Conservation (phyloP, 2,329 filamentous ascomycete species). For the Cladosporium sp. region DNA sequence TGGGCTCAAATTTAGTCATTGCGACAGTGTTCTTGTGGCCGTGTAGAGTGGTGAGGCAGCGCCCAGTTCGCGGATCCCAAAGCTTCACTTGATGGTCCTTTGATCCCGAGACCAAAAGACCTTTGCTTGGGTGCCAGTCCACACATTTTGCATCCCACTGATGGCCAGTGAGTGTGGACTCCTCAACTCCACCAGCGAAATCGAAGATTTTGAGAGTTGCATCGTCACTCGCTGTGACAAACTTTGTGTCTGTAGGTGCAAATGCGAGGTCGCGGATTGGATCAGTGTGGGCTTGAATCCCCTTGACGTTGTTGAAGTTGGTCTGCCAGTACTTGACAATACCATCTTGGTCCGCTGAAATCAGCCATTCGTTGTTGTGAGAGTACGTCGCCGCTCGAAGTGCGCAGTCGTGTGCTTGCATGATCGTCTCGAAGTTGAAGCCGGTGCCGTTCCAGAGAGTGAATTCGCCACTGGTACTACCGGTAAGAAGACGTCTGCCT, state of each 20-base stretch:
- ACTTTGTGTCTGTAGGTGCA: constrained; percentile 90
- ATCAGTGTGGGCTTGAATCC: constrained; percentile 84
- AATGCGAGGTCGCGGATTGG: constrained; percentile 90
- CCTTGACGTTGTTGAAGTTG: constrained; percentile 98
- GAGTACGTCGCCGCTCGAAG: constrained; percentile 84
- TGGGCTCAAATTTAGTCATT: constrained; percentile 87
- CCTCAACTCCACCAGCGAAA: constrained; percentile 80
- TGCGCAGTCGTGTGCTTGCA: constrained; percentile 91
- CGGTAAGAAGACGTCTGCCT: constrained; percentile 83
- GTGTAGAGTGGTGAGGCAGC: constrained; percentile 88
- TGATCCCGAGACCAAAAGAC: constrained; percentile 88
- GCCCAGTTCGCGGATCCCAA: constrained; percentile 91
- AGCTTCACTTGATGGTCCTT: constrained; percentile 98
- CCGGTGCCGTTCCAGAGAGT: constrained; percentile 98
- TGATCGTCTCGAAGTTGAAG: constrained; percentile 99
- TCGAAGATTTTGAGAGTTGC: constrained; percentile 93
- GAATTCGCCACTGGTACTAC: constrained; percentile 94
- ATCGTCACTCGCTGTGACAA: constrained; percentile 93
- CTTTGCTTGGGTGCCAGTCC: constrained; percentile 96
- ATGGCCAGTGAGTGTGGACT: constrained; percentile 84
- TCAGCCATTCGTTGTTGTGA: constrained; percentile 93
- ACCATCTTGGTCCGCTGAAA: constrained; percentile 93
- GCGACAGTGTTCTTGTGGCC: constrained; percentile 98
- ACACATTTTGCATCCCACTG: constrained; percentile 97
- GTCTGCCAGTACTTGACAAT: constrained; percentile 98